phyloP scores from a whole-genome alignment of 2,329 filamentous ascomycete species.

The Mycosphaerella arachidis region DNA sequence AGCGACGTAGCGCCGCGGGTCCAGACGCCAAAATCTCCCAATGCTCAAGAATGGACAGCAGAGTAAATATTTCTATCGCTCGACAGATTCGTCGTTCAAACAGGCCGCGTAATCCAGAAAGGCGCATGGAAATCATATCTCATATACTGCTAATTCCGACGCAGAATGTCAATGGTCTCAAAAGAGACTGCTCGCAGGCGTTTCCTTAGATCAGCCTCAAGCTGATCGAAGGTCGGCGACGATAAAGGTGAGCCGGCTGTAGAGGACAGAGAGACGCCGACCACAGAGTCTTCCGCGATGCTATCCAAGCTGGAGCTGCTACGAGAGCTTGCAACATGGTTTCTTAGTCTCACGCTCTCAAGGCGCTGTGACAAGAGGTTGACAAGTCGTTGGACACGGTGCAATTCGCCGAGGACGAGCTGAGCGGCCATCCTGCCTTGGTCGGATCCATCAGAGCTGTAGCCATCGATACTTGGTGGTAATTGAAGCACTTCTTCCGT shows the following conservation, averaged over 20 bases:
- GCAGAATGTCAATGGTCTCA: background rate
- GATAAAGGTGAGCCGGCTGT: background rate
- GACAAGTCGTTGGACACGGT: conserved; percentile 27
- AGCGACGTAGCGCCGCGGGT: background rate
- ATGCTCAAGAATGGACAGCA: background rate
- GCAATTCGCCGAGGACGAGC: conserved; percentile 35
- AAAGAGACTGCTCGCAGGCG: background rate
- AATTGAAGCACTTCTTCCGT: background rate
- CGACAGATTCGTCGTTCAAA: background rate
- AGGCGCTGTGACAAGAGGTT: conserved; percentile 2
- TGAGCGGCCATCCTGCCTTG: conserved; percentile 30
- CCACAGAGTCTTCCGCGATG: background rate
- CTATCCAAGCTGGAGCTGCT: background rate
- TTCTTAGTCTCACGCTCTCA: background rate
- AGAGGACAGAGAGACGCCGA: background rate
- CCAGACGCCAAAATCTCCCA: background rate
- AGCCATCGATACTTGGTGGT: conserved; percentile 5
- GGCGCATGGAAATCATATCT: background rate
- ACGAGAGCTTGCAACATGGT: background rate
- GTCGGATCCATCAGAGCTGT: conserved; percentile 22
- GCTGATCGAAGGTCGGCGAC: background rate
- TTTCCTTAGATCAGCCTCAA: background rate
- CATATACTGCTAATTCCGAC: background rate
- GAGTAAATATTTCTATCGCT: background rate
- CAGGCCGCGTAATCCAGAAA: background rate